These are phyloP conservation scores for Ceratobasidium sp. DNA, from an alignment of 1,284 basidiomycete genomes.

Conservation along the genomic window DNA sequence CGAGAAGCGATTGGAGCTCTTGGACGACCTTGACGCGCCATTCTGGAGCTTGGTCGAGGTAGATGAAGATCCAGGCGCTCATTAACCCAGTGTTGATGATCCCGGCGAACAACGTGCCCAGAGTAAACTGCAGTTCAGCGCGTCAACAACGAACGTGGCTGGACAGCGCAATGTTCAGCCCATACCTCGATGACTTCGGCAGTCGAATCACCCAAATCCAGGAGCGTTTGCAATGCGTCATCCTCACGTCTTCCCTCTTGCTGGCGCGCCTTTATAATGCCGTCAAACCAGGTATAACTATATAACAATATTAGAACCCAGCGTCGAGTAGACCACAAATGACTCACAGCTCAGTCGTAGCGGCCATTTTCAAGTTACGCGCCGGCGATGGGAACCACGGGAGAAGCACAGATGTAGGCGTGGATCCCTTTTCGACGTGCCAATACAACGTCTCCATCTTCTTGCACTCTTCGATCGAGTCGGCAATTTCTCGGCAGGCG, in stretches of 20 bases:
- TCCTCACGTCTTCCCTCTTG: conserved; percentile 24
- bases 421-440: conserved; percentile 12
- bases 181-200: conserved; percentile 20
- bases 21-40: conserved; percentile 22
- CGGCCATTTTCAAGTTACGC: not conserved
- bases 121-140: not conserved
- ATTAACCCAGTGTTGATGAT: conserved; percentile 36
- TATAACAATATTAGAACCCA: not conserved
- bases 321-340: not conserved
- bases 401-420: conserved; percentile 9
- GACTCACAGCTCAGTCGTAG: conserved; percentile 19
- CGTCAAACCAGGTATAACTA: conserved; percentile 17
- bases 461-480: conserved; percentile 28
- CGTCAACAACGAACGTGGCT: not conserved
- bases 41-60: conserved; percentile 30
- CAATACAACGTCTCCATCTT: conserved; percentile 25
- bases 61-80: conserved; percentile 35
- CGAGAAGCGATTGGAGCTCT: conserved; percentile 4
- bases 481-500: conserved; percentile 22
- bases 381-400: conserved; percentile 31
- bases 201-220: conserved; percentile 23
- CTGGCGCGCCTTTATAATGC: conserved; percentile 23
- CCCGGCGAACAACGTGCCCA: conserved; percentile 13
- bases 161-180: not conserved
- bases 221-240: conserved; percentile 22